These are phyloP conservation scores for Fonsecaea multimorphosa DNA, from an alignment of 2,329 filamentous ascomycete species.

Conservation along the genomic window DNA sequence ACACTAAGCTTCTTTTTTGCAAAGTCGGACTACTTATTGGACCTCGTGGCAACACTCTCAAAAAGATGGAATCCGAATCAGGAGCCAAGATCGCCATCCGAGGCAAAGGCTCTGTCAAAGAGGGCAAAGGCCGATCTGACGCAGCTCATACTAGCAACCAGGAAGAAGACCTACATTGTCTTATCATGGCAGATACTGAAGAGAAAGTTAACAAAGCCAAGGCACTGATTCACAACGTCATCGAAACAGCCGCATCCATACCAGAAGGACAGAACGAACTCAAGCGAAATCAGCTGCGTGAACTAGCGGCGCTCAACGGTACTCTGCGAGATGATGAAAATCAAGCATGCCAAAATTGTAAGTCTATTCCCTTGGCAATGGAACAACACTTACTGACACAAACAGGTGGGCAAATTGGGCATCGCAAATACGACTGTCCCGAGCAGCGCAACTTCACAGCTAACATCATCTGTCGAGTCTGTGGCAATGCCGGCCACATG, in stretches of 20 bases:
- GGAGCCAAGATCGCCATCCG: slow-evolving; percentile 98
- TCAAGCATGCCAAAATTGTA: slow-evolving; percentile 97
- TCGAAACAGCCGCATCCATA: slow-evolving; percentile 97
- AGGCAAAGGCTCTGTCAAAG: slow-evolving; percentile 99
- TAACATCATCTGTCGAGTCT: slow-evolving; percentile 98
- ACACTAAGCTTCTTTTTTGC: slow-evolving; percentile 80
- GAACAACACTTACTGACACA: slow-evolving; percentile 12
- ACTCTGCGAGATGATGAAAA: slow-evolving; percentile 99
- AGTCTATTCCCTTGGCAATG: slow-evolving; percentile 41
- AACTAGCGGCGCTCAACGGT: slow-evolving; percentile 97
- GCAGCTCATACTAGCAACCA: slow-evolving; percentile 99
- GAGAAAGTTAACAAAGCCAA: slow-evolving; percentile 99
- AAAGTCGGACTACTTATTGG: slow-evolving; percentile 99
- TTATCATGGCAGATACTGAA: slow-evolving; percentile 99
- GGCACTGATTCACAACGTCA: slow-evolving; percentile 96
- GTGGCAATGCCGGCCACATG: slow-evolving; percentile 98
- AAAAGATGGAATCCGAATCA: slow-evolving; percentile 99
- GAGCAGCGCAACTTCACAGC: slow-evolving; percentile 99
- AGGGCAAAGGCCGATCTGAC: slow-evolving; percentile 98
- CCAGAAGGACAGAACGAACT: slow-evolving; percentile 98
- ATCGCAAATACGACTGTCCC: slow-evolving; percentile 98
- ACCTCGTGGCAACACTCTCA: slow-evolving; percentile 98
- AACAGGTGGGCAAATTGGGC: slow-evolving; percentile 86
- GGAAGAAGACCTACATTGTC: slow-evolving; percentile 97
- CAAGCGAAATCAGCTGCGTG: slow-evolving; percentile 97